A percentile compares a stretch with the other conserved stretches of the same genome.
These are phyloP conservation scores for Pholiota molesta DNA, from an alignment of 768 basidiomycete genomes.

Conservation along the genomic window DNA sequence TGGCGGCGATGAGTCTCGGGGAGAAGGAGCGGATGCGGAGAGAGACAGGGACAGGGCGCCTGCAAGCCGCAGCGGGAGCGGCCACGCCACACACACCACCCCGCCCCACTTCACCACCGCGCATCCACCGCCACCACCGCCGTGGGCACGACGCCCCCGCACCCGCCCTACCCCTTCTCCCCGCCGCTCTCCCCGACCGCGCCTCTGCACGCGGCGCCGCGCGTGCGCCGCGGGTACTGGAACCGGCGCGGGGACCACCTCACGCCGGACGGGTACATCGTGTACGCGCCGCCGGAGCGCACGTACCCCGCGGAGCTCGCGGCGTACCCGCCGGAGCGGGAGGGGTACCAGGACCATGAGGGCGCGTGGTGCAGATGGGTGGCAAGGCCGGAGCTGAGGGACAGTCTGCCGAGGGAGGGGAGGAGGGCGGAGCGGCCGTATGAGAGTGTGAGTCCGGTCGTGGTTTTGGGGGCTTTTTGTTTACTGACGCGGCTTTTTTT, in stretches of 20 bases:
- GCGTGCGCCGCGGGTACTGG: conserved; percentile 65
- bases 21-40: not conserved
- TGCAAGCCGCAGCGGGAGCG: not conserved
- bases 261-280: conserved; percentile 55
- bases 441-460: conserved; percentile 30
- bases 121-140: not conserved
- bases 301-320: conserved; percentile 65
- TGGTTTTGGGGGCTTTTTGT: not conserved
- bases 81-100: not conserved
- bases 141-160: not conserved
- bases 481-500: not conserved
- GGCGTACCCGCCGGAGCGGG: conserved; percentile 56
- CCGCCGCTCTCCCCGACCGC: conserved; percentile 2
- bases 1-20: not conserved
- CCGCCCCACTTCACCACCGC: too few relatives aligned
- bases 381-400: conserved; percentile 56
- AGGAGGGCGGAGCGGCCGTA: conserved; percentile 59
- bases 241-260: conserved; percentile 78
- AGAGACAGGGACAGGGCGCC: not conserved
- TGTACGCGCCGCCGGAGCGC: conserved; percentile 61
- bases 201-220: conserved; percentile 24
- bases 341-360: conserved; percentile 59
- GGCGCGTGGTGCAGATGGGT: conserved; percentile 45
- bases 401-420: conserved; percentile 63
- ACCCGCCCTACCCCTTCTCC: conserved; percentile 5